Evolutionary conservation across 148 eudicot genomes (phyloP).

Genomic region (Simmondsia chinensis): DNA sequence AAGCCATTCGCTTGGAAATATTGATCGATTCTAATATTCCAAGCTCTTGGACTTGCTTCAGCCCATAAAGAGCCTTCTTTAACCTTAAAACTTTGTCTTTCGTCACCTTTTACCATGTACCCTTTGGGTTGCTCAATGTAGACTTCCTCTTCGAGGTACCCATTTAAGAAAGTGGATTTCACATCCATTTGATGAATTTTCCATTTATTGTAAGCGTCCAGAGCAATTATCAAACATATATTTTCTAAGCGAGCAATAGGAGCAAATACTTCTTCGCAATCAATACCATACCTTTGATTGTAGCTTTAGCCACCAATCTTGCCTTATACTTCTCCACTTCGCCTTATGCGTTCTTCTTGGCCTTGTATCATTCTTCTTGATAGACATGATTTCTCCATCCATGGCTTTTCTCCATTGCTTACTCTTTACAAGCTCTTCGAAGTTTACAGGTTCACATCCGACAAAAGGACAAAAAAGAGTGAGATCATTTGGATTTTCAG

Average conservation of each 20-base stretch:
- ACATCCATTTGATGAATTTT: conserved; percentile 1
- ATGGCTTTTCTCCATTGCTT: no score
- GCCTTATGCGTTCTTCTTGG: no score
- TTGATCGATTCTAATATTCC: not conserved
- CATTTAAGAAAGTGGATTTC: not conserved
- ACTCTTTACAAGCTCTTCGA: no score
- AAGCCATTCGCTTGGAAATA: not conserved
- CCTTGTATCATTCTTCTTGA: no score
- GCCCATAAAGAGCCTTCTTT: not conserved
- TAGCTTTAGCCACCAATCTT: no score
- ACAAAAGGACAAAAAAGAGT: no score
- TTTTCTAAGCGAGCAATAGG: not conserved
- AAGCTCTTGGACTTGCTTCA: conserved; percentile 1
- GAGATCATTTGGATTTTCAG: no score
- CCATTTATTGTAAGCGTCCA: not conserved
- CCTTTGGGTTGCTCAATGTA: not conserved
- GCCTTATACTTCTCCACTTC: no score
- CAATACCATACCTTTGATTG: no score
- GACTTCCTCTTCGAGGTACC: not conserved
- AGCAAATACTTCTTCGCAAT: no score
- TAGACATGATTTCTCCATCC: no score
- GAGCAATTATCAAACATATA: not conserved
- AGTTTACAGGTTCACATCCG: no score
- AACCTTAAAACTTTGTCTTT: not conserved
- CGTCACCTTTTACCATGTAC: not conserved